Base-by-base conservation (phyloP, 352 stramenopile species). In the Phytophthora hibernalis region DNA sequence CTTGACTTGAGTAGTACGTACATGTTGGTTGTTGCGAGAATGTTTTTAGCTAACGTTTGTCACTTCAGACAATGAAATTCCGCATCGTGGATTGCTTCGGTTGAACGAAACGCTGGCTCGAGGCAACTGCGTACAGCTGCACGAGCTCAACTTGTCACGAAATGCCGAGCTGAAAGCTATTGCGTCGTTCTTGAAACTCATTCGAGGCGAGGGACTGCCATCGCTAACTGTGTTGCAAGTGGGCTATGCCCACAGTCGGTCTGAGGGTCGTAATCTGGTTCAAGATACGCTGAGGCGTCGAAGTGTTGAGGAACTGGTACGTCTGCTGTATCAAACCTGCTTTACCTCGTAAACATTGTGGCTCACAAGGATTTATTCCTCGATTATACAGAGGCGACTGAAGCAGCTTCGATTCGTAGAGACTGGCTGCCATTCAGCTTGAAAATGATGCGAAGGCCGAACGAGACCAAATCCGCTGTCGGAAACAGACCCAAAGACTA, bases 271-370 rank as follows among this genome's bases (percentile, higher is more conserved):
- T 13, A 61, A 52, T 3, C 77, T 91, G 11, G 77, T 89, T 6
- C 62, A 62, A 22, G 62, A 76, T 11, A 74, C 78, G 13, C 54
- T 76, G 2, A 50, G 43, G n/a, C 67, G 60, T 20, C 79, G 83
- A 21, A 85, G 78, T 30, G 79, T 89, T 31, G 76, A 88, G n/a
- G 79, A 89, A 26, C 53, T 89, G 47, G 82, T 89, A 70, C 30
- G 73, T 66, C 28, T 59, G 1, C 6, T 42, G 35, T 30, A 42
- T 15, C 15, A 55, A 28, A n/a, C 16, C 12, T 21, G 10, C 26
- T 50, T 40, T 33, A 16, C 33, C 43, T 10, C 10, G n/a, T 22
- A 30, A 40, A 37, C 28, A 45, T 7, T 33, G 13, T 24, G 12
- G n/a, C 48, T 60, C 26, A 45, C 20, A 38, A 48, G 3, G 2